Conservation (phyloP, 1,284 basidiomycete genomes). For the Phenoliferia sp. region DNA sequence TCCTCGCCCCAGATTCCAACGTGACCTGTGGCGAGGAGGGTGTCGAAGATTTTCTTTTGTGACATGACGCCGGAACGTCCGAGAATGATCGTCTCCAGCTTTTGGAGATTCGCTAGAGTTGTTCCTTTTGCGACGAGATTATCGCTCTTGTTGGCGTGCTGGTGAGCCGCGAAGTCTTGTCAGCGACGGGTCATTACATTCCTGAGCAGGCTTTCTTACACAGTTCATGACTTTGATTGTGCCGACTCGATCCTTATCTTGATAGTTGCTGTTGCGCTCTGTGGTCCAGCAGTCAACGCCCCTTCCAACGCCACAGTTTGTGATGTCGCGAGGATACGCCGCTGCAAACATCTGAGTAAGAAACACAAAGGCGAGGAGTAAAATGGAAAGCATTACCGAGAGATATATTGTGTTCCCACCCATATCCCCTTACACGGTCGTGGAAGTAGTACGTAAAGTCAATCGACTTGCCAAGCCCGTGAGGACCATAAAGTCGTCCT, state of each 20-base stretch:
- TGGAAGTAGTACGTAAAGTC: background rate
- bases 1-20: background rate
- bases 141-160: background rate
- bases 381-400: background rate
- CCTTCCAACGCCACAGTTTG: background rate
- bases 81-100: background rate
- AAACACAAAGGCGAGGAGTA: background rate
- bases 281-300: background rate
- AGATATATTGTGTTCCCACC: background rate
- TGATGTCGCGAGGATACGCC: background rate
- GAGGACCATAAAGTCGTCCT: background rate
- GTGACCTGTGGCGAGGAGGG: background rate
- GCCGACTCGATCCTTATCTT: background rate
- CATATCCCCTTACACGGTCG: background rate
- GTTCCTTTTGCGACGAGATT: background rate
- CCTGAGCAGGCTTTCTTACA: background rate
- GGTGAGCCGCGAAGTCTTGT: background rate
- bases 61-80: background rate
- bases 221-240: background rate
- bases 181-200: background rate
- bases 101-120: background rate
- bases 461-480: background rate
- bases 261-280: background rate
- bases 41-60: background rate
- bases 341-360: background rate